These are phyloP conservation scores for Pseudohalonectria lignicola DNA, from an alignment of 2,329 filamentous ascomycete genomes.

Conservation along the genomic window DNA sequence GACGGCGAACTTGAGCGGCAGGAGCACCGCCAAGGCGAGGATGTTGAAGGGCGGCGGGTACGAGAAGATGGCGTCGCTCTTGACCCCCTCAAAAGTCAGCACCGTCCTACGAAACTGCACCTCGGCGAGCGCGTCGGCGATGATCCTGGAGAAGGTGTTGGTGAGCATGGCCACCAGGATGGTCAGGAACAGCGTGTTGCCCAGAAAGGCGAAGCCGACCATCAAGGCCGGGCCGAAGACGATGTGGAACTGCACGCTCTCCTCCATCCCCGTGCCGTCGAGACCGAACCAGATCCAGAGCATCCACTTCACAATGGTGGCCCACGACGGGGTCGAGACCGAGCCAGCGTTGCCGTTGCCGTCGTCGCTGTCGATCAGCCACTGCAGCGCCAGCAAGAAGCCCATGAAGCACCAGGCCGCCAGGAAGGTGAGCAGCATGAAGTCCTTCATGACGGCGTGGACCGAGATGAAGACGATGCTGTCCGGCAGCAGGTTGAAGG, in stretches of 20 bases:
- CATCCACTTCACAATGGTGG: constrained; percentile 80
- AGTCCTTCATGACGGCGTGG: constrained; percentile 77
- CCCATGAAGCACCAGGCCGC: constrained; percentile 77
- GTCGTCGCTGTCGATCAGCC: constrained; percentile 37
- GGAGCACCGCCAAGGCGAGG: constrained; percentile 47
- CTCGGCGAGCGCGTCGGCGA: constrained; percentile 57
- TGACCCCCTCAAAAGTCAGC: constrained; percentile 63
- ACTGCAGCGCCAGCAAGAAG: constrained; percentile 68
- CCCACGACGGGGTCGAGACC: background rate
- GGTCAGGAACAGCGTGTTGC: constrained; percentile 65
- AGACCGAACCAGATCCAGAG: constrained; percentile 88
- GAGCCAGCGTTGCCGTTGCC: constrained; percentile 3
- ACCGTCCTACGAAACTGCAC: constrained; percentile 63
- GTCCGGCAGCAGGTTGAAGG: constrained; percentile 74
- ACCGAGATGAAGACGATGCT: constrained; percentile 76
- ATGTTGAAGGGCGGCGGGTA: constrained; percentile 64
- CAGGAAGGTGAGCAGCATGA: constrained; percentile 64
- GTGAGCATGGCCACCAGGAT: constrained; percentile 64
- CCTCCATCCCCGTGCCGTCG: constrained; percentile 54
- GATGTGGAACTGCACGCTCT: constrained; percentile 49
- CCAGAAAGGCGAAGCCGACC: constrained; percentile 62
- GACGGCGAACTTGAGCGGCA: constrained; percentile 54
- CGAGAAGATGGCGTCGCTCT: constrained; percentile 58
- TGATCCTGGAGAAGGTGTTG: constrained; percentile 61
- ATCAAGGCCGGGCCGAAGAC: constrained; percentile 58